phyloP scores from a whole-genome alignment of 768 basidiomycete genomes.

The Tephrocybe sp. region DNA sequence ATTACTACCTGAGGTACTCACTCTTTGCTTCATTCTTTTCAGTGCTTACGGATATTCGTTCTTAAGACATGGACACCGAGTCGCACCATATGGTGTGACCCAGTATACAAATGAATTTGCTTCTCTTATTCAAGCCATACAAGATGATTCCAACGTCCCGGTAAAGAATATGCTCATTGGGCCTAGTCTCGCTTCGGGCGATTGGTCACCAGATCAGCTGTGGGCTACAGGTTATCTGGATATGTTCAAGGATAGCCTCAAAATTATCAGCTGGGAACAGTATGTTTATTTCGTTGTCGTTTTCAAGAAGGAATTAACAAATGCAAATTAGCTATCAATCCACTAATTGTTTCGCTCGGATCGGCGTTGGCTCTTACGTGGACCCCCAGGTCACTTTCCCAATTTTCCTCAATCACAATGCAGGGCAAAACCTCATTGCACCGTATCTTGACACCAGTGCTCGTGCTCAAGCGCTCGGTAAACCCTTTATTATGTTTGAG shows the following conservation, averaged over 20 bases:
- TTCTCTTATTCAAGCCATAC: slow-evolving; percentile 43
- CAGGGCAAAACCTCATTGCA: slow-evolving; percentile 44
- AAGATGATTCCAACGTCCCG: slow-evolving; percentile 32
- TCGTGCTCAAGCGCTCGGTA: slow-evolving; percentile 40
- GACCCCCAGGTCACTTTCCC: slow-evolving; percentile 51
- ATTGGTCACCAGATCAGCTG: slow-evolving; percentile 46
- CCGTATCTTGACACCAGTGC: slow-evolving; percentile 50
- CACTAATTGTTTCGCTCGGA: slow-evolving; percentile 61
- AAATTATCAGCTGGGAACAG: slow-evolving; percentile 55
- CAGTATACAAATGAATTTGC: slow-evolving; percentile 56
- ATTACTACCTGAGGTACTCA: slow-evolving; percentile 54
- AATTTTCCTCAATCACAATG: slow-evolving; percentile 58
- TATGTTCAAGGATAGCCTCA: slow-evolving; percentile 37
- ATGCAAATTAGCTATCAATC: slow-evolving; percentile 39
- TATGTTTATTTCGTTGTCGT: slow-evolving; percentile 24
- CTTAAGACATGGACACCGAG: neutral
- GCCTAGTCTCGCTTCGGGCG: slow-evolving; percentile 46
- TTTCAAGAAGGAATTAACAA: too few relatives aligned
- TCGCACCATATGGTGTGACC: slow-evolving; percentile 25
- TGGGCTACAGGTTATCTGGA: slow-evolving; percentile 52
- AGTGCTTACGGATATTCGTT: neutral
- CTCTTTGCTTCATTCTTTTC: slow-evolving; percentile 27
- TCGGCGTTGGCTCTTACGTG: slow-evolving; percentile 35
- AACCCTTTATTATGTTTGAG: slow-evolving; percentile 66
- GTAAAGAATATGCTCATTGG: slow-evolving; percentile 54